These are phyloP conservation scores for Apiospora hydei DNA, from an alignment of 2,329 filamentous ascomycete species.

Conservation along the genomic window DNA sequence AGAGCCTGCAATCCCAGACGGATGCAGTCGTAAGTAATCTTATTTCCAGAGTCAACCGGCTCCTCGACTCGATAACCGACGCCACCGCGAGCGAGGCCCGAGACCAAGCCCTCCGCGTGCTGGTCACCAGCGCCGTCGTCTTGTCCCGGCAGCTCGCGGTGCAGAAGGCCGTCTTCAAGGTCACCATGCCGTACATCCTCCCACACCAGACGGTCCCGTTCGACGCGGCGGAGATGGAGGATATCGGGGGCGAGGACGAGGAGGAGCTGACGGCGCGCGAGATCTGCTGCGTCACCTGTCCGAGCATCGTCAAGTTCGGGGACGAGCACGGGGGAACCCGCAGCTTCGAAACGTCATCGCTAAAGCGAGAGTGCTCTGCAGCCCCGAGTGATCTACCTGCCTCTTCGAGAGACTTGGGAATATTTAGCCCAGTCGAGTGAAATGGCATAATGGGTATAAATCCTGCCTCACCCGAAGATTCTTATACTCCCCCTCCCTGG, in stretches of 20 bases:
- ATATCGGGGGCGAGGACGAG: conserved; percentile 69
- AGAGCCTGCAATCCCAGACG: conserved; percentile 54
- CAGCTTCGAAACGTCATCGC: conserved; percentile 69
- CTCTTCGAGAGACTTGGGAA: background rate
- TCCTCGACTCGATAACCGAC: conserved; percentile 59
- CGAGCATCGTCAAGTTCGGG: conserved; percentile 68
- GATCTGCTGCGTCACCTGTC: conserved; percentile 69
- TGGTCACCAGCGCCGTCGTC: conserved; percentile 61
- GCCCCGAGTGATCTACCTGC: conserved; percentile 48
- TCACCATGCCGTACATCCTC: conserved; percentile 61
- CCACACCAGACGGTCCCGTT: conserved; percentile 64
- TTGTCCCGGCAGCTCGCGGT: conserved; percentile 63
- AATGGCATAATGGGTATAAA: too few species aligned
- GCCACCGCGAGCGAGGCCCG: conserved; percentile 50
- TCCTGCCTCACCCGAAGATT: too few species aligned
- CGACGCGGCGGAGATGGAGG: conserved; percentile 68
- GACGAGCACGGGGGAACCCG: conserved; percentile 69
- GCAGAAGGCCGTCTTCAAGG: conserved; percentile 65
- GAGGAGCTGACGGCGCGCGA: conserved; percentile 59
- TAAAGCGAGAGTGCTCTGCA: conserved; percentile 71
- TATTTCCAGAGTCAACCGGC: conserved; percentile 54
- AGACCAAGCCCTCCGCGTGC: conserved; percentile 59
- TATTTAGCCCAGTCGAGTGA: too few species aligned
- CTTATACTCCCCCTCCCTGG: too few species aligned
- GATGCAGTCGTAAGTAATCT: conserved; percentile 50